phyloP scores from a whole-genome alignment of 2,329 filamentous ascomycete genomes.

The Cercospora berteroae region DNA sequence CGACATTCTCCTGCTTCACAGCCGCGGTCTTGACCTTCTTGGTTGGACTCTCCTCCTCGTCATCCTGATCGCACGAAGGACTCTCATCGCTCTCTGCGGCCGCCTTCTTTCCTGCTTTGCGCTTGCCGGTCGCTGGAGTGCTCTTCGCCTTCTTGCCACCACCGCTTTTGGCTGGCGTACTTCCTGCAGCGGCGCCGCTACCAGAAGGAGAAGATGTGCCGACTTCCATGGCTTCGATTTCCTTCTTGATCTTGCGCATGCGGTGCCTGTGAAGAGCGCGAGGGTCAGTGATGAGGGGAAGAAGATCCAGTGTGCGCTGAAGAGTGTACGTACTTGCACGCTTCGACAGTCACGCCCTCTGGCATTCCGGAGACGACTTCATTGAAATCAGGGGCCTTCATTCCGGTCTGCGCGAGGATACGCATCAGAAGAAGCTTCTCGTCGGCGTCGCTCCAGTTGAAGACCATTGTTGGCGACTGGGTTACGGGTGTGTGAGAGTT shows the following conservation, averaged over 20 bases:
- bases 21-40: constrained; percentile 9
- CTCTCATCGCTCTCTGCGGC: background rate
- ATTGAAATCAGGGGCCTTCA: constrained; percentile 6
- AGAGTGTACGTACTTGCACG: background rate
- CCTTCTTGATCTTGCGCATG: constrained; percentile 5
- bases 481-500: background rate
- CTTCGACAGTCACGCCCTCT: background rate
- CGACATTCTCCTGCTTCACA: constrained; percentile 1
- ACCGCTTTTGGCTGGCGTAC: constrained; percentile 6
- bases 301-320: background rate
- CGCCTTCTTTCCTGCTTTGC: background rate
- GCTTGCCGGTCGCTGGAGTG: constrained; percentile 3
- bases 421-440: constrained; percentile 11
- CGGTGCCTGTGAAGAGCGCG: background rate
- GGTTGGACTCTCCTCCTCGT: background rate
- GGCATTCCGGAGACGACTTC: constrained; percentile 2
- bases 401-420: background rate
- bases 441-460: constrained; percentile 10
- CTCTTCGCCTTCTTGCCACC: constrained; percentile 3
- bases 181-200: background rate
- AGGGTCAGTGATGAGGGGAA: background rate
- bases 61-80: background rate
- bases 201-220: background rate
- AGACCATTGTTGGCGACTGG: background rate
- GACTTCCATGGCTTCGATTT: background rate